Base-by-base conservation (phyloP, 495 filamentous ascomycete species). In the Podospora pseudocomata region DNA sequence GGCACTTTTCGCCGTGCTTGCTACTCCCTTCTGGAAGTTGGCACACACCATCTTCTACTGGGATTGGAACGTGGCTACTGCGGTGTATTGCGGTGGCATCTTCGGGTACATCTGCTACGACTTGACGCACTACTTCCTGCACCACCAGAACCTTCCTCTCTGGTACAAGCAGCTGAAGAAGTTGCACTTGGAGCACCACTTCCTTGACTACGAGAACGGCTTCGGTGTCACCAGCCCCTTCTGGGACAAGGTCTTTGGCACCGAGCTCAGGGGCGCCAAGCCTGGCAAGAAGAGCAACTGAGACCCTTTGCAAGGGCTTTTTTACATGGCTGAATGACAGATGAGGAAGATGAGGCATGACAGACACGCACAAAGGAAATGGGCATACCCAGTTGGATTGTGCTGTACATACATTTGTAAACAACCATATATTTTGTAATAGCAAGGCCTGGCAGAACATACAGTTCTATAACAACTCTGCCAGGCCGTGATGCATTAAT, bases 81-180 rank as follows among this genome's bases (percentile, higher is more conserved):
- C 88, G 3, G 89, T 91, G 5, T 98, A 84, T 82, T 94, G 89
- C 74, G 96, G 96, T 32, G 96, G 93, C 65, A 88, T 99, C 60
- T 96, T 96, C 71, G 96, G 96, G 28, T 99, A 98, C 75, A 86
- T 97, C 64, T 92, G 90, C 81, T 99, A 99, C 82, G 96, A 99
- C 75, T 68, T 97, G 81, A 98, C 95, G 16, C 96, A 99, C 79
- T 99, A 98, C 81, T 97, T 98, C 86, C 87, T 99, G n/a, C 96
- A 99, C 78, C 96, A 99, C 80, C 89, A 90, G 80, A 96, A 91
- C 64, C 88, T 98, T 15, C 95, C 96, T 4, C 77, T 86, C 3
- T 94, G 94, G 85, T 97, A 94, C 78, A 89, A 89, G 76, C 82
- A 87, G 66, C 87, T 98, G 71, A 98, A 97, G 87, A 97, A 96